Base-by-base conservation (phyloP, 495 filamentous ascomycete genomes). In the Neurospora cerealis region DNA sequence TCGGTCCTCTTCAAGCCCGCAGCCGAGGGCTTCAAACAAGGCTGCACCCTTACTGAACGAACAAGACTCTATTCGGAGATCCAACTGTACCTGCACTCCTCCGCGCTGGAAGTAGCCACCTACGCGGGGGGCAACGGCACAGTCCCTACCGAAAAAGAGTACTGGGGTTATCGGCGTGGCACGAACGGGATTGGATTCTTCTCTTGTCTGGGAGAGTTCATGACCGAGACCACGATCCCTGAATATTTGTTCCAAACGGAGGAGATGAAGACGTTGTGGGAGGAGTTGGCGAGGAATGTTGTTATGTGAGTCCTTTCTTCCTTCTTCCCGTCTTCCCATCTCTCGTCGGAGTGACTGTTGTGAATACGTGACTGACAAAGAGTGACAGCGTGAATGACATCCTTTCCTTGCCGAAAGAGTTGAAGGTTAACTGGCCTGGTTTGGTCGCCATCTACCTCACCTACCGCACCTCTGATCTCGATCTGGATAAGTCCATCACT, bases 331-430 rank as follows among this genome's bases (percentile, higher is more conserved):
- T 9, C 39, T 24, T 78, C 74, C 11, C 60, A 17, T 17, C 11
- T 17, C 15, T 17, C 32, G 32, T 32, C 32, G 36, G 36, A 37
- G 36, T 37, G 36, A 37, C 0, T 37, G 5, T 37, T 3, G 36
- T 37, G 24, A 28, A 28, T 28, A 28, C 2, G 24, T 2, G 36
- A 39, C 38, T 41, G 13, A 41, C 39, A 40, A 4, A 13, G 4
- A 15, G 39, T 13, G 11, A 15, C 41, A 42, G 41, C 6, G 41
- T 77, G n/a, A 83, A 82, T 37, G 81, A 83, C 69, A 24, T 82
- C 2, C 40, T 81, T 2, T 82, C 81, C 2, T 34, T 83, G 7
- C 79, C 76, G 34, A 83, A 83, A 60, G 80, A 83, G 32, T 79
- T n/a, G 74, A 75, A 69, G 72, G 79, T 73, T 10, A 21, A 42